Conservation (phyloP, 2,329 filamentous ascomycete genomes). For the Apiospora sp. region DNA sequence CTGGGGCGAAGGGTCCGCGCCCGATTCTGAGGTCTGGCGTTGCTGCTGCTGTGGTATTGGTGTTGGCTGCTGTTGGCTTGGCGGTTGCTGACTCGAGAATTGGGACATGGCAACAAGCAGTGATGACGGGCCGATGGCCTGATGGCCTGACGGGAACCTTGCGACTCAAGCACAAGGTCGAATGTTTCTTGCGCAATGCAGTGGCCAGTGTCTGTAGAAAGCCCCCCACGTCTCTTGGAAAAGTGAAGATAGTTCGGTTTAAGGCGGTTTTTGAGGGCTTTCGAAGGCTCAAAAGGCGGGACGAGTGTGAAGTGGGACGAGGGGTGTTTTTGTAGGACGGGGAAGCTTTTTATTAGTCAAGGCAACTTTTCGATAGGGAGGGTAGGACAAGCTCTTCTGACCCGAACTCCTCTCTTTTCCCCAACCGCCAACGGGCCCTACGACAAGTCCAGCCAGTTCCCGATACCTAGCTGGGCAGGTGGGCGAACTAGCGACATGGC, state of each 20-base stretch:
- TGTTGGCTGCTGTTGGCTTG: slow-evolving; percentile 26
- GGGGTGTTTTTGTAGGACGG: slow-evolving; percentile 26
- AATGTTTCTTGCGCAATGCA: slow-evolving; percentile 19
- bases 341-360: slow-evolving; percentile 24
- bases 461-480: slow-evolving; percentile 20
- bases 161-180: slow-evolving; percentile 7
- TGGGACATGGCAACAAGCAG: slow-evolving; percentile 24
- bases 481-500: slow-evolving; percentile 2
- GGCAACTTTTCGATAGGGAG: neutral
- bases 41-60: slow-evolving; percentile 28
- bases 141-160: slow-evolving; percentile 20
- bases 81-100: slow-evolving; percentile 21
- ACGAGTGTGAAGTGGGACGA: slow-evolving; percentile 28
- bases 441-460: slow-evolving; percentile 11
- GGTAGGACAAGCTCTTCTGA: neutral
- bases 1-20: slow-evolving; percentile 27
- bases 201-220: neutral
- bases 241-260: slow-evolving; percentile 39
- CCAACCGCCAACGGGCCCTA: slow-evolving; percentile 14
- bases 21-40: slow-evolving; percentile 30
- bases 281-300: slow-evolving; percentile 31
- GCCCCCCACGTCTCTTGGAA: slow-evolving; percentile 16
- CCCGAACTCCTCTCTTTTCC: neutral
- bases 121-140: slow-evolving; percentile 16
- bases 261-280: slow-evolving; percentile 45